Evolutionary conservation across 2,329 filamentous ascomycete genomes (phyloP), one percentile per base, ranked within the genome.

Genomic region (Celoporthe dispersa): DNA sequence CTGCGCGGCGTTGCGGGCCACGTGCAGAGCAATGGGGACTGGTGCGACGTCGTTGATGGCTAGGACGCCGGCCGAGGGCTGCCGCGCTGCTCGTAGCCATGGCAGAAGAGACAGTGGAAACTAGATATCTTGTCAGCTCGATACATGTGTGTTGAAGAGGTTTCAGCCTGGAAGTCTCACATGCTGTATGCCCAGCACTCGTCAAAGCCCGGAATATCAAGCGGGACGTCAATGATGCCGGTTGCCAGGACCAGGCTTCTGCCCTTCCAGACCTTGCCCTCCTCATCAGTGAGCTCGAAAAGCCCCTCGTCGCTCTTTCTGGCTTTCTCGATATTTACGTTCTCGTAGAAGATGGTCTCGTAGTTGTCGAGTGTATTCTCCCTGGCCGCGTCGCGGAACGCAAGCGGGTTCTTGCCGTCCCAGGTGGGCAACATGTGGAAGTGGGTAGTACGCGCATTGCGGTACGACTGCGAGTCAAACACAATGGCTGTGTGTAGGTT

Each of bases 21-120:
- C 31, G 37, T 66, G 63, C 0, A 69, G n/a, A 2, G 68, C 48
- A 2, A 41, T 25, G 2, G 41, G 2, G 7, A 62, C 39, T 5
- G 41, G 37, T 19, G 41, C 59, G 1, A 35, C 53, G 3, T 69
- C 68, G 11, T 53, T 25, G 16, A 79, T 78, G 1, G 82, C 84
- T 2, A 89, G 79, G 5, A 88, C 75, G 1, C 85, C 86, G 0
- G 81, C 81, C 0, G 83, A 83, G 0, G 78, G 73, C 77, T 75
- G 2, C 84, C 85, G 9, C 84, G 80, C 65, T 89, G 85, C 72
- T 90, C 88, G 75, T 82, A 90, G 12, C 88, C 87, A 72, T 89
- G 82, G 76, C 87, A 90, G 74, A 39, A 39, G 37, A 39, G 37
- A 39, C 37, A 39, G 37, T 39, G 37, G 37, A 39, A 39, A 3